Percentiles rank a stretch among this genome's conserved stretches.
phyloP scores from a whole-genome alignment of 2,329 filamentous ascomycete species.

The Fusarium brachygibbosum region DNA sequence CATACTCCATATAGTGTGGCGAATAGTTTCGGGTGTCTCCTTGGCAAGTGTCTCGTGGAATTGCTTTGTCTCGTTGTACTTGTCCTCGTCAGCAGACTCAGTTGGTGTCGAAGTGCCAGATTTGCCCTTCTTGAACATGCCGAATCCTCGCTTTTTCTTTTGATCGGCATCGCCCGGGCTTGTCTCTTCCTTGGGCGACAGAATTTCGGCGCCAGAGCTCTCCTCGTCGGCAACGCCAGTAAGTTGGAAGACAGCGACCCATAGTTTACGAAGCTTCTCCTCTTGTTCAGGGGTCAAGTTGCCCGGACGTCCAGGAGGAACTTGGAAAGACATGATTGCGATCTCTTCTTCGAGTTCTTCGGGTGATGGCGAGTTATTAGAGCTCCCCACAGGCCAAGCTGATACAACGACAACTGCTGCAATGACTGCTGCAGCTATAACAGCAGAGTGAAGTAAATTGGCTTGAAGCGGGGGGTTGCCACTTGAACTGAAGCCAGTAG shows the following conservation, averaged over 20 bases:
- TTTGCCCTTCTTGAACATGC: constrained; percentile 72
- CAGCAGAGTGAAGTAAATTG: constrained; percentile 32
- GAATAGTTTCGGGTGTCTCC: constrained; percentile 81
- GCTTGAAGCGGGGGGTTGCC: constrained; percentile 32
- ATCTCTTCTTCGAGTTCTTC: constrained; percentile 34
- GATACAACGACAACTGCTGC: constrained; percentile 34
- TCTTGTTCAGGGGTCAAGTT: constrained; percentile 93
- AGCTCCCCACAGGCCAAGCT: constrained; percentile 27
- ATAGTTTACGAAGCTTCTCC: constrained; percentile 87
- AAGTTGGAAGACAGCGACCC: constrained; percentile 80
- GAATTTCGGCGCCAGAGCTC: constrained; percentile 43
- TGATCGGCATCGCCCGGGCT: constrained; percentile 61
- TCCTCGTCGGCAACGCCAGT: constrained; percentile 69
- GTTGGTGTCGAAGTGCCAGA: constrained; percentile 55
- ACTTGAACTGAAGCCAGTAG: constrained; percentile 5
- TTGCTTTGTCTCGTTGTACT: constrained; percentile 90
- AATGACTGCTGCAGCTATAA: constrained; percentile 29
- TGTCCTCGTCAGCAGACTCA: constrained; percentile 76
- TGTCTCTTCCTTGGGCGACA: constrained; percentile 38
- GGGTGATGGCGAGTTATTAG: constrained; percentile 4
- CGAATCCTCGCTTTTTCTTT: constrained; percentile 78
- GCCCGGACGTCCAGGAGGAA: constrained; percentile 79
- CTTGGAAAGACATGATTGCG: constrained; percentile 58
- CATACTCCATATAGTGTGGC: constrained; percentile 90
- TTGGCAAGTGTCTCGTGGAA: constrained; percentile 86